Percentiles rank a stretch among this genome's conserved stretches.
Conservation (phyloP, 345 rosid species). For the Diplotaxis tenuifolia region DNA sequence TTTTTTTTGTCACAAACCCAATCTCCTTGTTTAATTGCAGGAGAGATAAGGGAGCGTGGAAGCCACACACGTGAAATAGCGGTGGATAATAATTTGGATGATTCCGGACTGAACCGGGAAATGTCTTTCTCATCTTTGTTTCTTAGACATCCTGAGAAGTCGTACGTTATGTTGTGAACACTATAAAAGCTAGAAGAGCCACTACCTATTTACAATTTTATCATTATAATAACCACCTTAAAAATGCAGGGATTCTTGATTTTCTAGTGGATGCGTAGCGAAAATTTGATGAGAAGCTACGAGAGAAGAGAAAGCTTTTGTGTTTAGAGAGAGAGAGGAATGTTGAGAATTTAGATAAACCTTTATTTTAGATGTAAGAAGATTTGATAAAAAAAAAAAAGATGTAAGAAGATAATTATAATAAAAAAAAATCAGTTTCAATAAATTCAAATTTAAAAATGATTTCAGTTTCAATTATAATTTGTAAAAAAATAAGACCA, state of each 20-base stretch:
- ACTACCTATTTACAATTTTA: neutral
- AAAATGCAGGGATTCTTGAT: neutral
- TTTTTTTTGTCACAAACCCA: too few relatives aligned
- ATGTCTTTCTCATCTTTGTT: constrained; percentile 17
- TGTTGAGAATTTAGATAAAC: too few relatives aligned
- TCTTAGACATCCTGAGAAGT: constrained; percentile 29
- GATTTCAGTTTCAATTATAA: neutral
- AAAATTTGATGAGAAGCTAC: too few relatives aligned
- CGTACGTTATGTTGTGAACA: constrained; percentile 16
- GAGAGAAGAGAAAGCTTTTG: too few relatives aligned
- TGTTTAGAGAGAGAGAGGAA: too few relatives aligned
- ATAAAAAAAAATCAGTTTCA: too few relatives aligned
- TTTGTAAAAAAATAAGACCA: too few relatives aligned
- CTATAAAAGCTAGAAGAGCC: constrained; percentile 25
- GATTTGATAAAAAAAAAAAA: too few relatives aligned
- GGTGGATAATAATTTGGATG: constrained; percentile 5
- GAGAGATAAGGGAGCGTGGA: constrained; percentile 18
- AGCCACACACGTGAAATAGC: constrained; percentile 26
- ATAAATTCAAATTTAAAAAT: neutral
- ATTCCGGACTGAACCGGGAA: constrained; percentile 23
- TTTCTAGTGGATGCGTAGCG: too few relatives aligned
- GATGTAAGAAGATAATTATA: too few relatives aligned
- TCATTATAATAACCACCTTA: neutral
- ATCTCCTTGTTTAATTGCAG: neutral
- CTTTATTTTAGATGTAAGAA: too few relatives aligned